These are phyloP conservation scores for Avena insularis DNA, from an alignment of 176 grass and related monocot species.

Conservation along the genomic window DNA sequence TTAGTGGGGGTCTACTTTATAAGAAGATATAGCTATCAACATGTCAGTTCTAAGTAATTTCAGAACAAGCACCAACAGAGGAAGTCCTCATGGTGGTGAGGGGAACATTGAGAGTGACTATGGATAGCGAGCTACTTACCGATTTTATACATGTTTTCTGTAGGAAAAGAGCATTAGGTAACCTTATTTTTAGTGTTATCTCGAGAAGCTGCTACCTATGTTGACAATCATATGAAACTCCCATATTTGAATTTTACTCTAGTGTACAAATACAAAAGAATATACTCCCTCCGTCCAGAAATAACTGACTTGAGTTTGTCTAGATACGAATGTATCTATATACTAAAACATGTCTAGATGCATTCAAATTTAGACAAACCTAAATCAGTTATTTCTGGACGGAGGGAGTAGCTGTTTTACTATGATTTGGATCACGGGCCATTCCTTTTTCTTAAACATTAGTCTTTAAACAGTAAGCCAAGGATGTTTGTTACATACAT, in stretches of 20 bases:
- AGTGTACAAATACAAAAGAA: neutral
- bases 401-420: neutral
- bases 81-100: neutral
- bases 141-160: neutral
- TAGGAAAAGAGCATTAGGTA: slow-evolving; percentile 13
- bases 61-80: neutral
- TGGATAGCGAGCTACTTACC: neutral
- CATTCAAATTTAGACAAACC: no score
- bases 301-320: no score
- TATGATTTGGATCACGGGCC: neutral
- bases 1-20: no score
- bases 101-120: neutral
- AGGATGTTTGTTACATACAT: slow-evolving; percentile 11
- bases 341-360: no score
- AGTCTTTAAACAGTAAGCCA: neutral
- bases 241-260: neutral
- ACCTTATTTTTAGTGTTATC: neutral
- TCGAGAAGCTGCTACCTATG: neutral
- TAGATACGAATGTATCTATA: no score
- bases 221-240: neutral
- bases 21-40: neutral
- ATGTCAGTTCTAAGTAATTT: neutral
- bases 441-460: neutral
- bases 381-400: no score
- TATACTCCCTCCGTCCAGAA: neutral